Conservation (phyloP, 2,329 filamentous ascomycete species). For the Macroventuria anomochaeta region DNA sequence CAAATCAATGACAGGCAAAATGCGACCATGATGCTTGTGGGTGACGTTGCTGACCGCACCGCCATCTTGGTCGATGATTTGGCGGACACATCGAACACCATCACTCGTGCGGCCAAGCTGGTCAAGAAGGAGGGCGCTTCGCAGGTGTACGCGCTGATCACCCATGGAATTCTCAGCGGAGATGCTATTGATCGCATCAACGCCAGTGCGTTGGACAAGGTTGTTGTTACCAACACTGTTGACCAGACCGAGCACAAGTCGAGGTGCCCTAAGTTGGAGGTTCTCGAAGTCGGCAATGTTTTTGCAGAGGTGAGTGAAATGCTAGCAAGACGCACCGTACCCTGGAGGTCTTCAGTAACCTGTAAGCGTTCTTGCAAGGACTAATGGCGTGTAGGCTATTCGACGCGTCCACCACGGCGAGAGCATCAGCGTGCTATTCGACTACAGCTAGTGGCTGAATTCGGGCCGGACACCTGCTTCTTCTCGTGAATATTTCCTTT, state of each 20-base stretch:
- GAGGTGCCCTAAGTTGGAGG: slow-evolving; percentile 85
- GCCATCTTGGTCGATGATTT: slow-evolving; percentile 94
- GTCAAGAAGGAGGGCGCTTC: slow-evolving; percentile 92
- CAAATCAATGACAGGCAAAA: slow-evolving; percentile 83
- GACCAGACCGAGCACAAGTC: slow-evolving; percentile 82
- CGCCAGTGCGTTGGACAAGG: slow-evolving; percentile 88
- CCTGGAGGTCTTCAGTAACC: too few relatives aligned
- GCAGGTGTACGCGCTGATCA: slow-evolving; percentile 88
- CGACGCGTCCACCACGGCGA: slow-evolving; percentile 96
- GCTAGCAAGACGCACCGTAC: too few relatives aligned
- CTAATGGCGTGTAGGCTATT: slow-evolving; percentile 66
- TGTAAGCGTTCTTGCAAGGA: too few relatives aligned
- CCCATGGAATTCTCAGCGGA: slow-evolving; percentile 92
- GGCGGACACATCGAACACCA: slow-evolving; percentile 95
- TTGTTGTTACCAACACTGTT: slow-evolving; percentile 94
- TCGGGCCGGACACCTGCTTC: background rate
- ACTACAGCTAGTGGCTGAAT: slow-evolving; percentile 67
- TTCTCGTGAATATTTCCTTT: background rate
- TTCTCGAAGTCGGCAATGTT: slow-evolving; percentile 84
- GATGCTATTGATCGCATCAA: slow-evolving; percentile 96
- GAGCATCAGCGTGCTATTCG: slow-evolving; percentile 94
- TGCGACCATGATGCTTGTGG: slow-evolving; percentile 92
- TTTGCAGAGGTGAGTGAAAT: slow-evolving; percentile 75
- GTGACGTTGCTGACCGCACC: slow-evolving; percentile 78
- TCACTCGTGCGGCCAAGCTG: slow-evolving; percentile 94